These are phyloP conservation scores for Populus tremula DNA, from an alignment of 345 rosid genomes.

Conservation along the genomic window DNA sequence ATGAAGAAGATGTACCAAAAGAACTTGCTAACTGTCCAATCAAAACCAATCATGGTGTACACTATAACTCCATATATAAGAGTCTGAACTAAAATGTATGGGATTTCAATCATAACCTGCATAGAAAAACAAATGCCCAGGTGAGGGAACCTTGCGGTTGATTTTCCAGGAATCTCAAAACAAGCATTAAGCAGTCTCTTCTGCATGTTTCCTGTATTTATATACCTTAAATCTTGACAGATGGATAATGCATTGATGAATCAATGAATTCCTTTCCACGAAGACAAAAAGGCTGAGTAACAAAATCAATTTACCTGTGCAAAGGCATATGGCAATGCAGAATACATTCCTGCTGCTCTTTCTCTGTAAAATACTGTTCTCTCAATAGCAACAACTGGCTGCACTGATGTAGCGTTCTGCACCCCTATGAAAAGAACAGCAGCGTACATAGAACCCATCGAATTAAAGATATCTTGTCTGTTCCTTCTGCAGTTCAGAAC, in stretches of 20 bases:
- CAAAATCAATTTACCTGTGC: slow-evolving; percentile 44
- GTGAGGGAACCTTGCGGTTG: background rate
- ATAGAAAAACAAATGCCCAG: background rate
- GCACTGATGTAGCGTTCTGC: slow-evolving; percentile 48
- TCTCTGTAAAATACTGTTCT: slow-evolving; percentile 71
- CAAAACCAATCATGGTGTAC: slow-evolving; percentile 60
- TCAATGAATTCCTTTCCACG: background rate
- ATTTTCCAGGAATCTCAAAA: background rate
- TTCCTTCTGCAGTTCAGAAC: slow-evolving; percentile 28
- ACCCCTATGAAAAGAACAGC: slow-evolving; percentile 62
- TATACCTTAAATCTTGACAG: background rate
- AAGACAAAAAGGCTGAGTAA: background rate
- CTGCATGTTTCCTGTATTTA: background rate
- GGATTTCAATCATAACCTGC: slow-evolving; percentile 55
- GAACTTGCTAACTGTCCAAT: slow-evolving; percentile 46
- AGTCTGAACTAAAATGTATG: slow-evolving; percentile 46
- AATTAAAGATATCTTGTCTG: slow-evolving; percentile 52
- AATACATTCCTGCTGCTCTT: slow-evolving; percentile 74
- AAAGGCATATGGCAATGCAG: slow-evolving; percentile 69
- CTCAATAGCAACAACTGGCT: slow-evolving; percentile 63
- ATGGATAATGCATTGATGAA: background rate
- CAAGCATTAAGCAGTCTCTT: background rate
- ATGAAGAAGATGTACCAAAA: slow-evolving; percentile 59
- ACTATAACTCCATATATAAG: slow-evolving; percentile 50
- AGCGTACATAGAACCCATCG: slow-evolving; percentile 65